Conservation (phyloP, 805 yeast genomes). For the Pichia thaimueangensis region DNA sequence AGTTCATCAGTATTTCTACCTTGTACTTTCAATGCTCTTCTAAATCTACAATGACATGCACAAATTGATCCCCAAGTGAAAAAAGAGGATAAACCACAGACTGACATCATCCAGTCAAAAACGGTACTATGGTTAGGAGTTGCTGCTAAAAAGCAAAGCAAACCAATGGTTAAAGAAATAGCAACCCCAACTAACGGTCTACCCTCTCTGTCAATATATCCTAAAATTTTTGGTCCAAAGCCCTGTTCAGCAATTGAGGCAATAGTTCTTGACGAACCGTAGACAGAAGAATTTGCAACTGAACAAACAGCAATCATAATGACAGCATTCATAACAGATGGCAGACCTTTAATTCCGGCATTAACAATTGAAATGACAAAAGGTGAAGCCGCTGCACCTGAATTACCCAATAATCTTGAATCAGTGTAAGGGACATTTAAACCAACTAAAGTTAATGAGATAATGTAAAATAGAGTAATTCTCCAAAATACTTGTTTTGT, state of each 20-base stretch:
- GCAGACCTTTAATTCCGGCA: slow-evolving; percentile 56
- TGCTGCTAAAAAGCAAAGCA: slow-evolving; percentile 56
- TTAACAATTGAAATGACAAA: slow-evolving; percentile 63
- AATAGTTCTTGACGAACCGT: slow-evolving; percentile 67
- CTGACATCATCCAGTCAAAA: slow-evolving; percentile 68
- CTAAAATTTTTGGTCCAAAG: slow-evolving; percentile 52
- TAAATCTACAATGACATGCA: slow-evolving; percentile 59
- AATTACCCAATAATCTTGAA: slow-evolving; percentile 40
- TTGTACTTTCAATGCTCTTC: slow-evolving; percentile 55
- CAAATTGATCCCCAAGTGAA: slow-evolving; percentile 75
- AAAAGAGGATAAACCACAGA: slow-evolving; percentile 66
- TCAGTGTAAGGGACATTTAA: slow-evolving; percentile 55
- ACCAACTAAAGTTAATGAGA: slow-evolving; percentile 49
- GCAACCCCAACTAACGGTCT: slow-evolving; percentile 66
- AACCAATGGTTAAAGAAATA: slow-evolving; percentile 45
- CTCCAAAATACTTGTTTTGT: slow-evolving; percentile 63
- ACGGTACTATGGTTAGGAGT: slow-evolving; percentile 46
- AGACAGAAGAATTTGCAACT: slow-evolving; percentile 68
- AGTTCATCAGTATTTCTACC: slow-evolving; percentile 63
- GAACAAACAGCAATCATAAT: slow-evolving; percentile 65
- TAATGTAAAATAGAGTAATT: slow-evolving; percentile 50
- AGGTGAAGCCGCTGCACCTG: slow-evolving; percentile 51
- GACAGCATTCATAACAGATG: slow-evolving; percentile 66
- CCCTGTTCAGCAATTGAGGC: slow-evolving; percentile 65
- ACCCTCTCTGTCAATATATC: slow-evolving; percentile 67